Base-by-base conservation (phyloP, 1,139 yeast genomes). In the Taiozyma sp. region DNA sequence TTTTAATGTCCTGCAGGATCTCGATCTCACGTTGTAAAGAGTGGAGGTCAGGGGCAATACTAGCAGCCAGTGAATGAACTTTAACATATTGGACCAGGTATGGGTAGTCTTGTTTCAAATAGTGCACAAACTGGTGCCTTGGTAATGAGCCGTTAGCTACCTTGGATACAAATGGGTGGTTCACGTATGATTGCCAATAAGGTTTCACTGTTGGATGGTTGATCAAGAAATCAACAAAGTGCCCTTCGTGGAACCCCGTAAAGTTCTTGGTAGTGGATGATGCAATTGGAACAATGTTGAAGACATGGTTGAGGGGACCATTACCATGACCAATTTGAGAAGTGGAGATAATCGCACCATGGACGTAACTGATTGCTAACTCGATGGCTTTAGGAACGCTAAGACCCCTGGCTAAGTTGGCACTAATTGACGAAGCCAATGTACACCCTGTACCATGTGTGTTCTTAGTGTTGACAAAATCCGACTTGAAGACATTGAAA, bases 371-470 rank as follows among this genome's bases (percentile, higher is more conserved):
- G 50, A 88, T 79, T 0, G 86, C 79, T 27, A 77, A 69, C 8
- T 74, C 73, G 8, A 87, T 76, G 0, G 96, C 73, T 4, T 73
- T 74, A 2, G 62, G 57, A 12, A 87, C 60, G 0, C 71, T 41
- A 38, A 62, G 56, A 0, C 82, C 83, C 44, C 72, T 73, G 3
- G 96, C 92, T 46, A 89, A 59, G 59, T 87, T 83, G 1, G 95
- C 82, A 0, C 96, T 85, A 58, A 91, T 84, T 1, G 96, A 78
- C 1, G 96, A 84, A 0, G 96, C 83, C 48, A 91, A 72, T 0
- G 97, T 87, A 66, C 97, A 91, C 0, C 97, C 97, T 2, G 97
- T 89, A 10, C 97, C 97, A 65, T 91, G 97, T 0, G 91, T 83
- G 60, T 83, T 80, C 4, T 69, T 64, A 2, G 89, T 74, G 4